Evolutionary conservation across 495 filamentous ascomycete genomes (phyloP).

Genomic region (Clavariopsis aquatica): DNA sequence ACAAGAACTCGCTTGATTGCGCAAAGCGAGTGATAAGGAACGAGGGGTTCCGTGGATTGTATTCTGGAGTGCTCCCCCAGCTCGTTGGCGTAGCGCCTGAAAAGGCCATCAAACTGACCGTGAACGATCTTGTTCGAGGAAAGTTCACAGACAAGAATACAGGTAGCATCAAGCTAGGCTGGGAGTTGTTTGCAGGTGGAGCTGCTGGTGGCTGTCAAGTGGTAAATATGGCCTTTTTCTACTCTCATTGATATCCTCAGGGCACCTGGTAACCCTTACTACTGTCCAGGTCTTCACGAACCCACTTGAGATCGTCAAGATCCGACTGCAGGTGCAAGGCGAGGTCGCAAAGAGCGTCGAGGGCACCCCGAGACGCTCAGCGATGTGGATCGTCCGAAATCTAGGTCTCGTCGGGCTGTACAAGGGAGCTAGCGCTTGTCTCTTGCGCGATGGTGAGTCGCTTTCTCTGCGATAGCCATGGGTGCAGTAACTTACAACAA

Average conservation of each 20-base stretch:
- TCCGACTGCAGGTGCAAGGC: conserved; percentile 94
- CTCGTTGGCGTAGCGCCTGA: conserved; percentile 96
- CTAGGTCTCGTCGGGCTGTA: conserved; percentile 94
- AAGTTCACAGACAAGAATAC: conserved; percentile 74
- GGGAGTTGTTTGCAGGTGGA: conserved; percentile 87
- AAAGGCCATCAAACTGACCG: conserved; percentile 98
- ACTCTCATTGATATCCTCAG: conserved; percentile 7
- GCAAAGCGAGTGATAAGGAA: conserved; percentile 87
- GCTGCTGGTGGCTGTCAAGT: conserved; percentile 93
- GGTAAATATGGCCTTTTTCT: conserved; percentile 56
- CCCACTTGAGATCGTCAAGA: conserved; percentile 98
- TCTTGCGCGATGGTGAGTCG: conserved; percentile 71
- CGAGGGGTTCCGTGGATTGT: conserved; percentile 85
- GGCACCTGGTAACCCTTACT: not conserved
- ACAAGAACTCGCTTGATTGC: conserved; percentile 96
- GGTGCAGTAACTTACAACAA: conserved; percentile 20
- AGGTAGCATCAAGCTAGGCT: conserved; percentile 67
- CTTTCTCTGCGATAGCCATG: not conserved
- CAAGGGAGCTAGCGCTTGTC: conserved; percentile 94
- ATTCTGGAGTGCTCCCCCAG: conserved; percentile 92
- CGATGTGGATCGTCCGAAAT: conserved; percentile 96
- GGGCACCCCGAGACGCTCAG: conserved; percentile 79
- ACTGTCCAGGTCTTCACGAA: conserved; percentile 81
- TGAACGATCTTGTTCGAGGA: conserved; percentile 87
- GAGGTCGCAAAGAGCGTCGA: conserved; percentile 89